A percentile compares a stretch with the other conserved stretches of the same genome.
Evolutionary conservation across 2,329 filamentous ascomycete genomes (phyloP).

Genomic region (Cladosporium sp.): DNA sequence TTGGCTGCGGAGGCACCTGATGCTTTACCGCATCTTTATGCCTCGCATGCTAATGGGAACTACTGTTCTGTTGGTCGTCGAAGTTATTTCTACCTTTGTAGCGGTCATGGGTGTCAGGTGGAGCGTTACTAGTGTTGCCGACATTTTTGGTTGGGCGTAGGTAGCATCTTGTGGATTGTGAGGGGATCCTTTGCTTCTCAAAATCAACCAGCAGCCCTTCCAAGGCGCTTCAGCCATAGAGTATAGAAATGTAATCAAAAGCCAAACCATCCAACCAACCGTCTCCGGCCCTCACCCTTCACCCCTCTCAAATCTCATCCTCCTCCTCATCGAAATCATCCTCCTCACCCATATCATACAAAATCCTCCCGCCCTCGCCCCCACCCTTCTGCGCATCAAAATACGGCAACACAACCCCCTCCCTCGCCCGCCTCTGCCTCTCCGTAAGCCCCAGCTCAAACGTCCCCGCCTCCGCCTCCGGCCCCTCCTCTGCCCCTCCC

Average conservation of each 20-base stretch:
- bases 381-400: conserved; percentile 84
- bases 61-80: conserved; percentile 65
- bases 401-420: conserved; percentile 87
- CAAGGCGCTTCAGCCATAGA: too few relatives aligned
- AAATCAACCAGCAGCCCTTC: too few relatives aligned
- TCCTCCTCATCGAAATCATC: conserved; percentile 97
- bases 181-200: too few relatives aligned
- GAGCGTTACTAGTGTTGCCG: conserved; percentile 71
- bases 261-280: too few relatives aligned
- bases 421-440: conserved; percentile 77
- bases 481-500: conserved; percentile 32
- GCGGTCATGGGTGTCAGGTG: conserved; percentile 68
- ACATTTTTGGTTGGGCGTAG: conserved; percentile 74
- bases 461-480: conserved; percentile 49
- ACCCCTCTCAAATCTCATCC: conserved; percentile 64
- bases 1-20: conserved; percentile 80
- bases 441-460: conserved; percentile 86
- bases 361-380: conserved; percentile 82
- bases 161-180: not conserved
- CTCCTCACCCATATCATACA: conserved; percentile 95
- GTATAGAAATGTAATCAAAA: too few relatives aligned
- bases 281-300: too few relatives aligned
- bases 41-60: conserved; percentile 84
- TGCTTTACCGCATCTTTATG: conserved; percentile 92
- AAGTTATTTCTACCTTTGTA: conserved; percentile 65